Evolutionary conservation across 2,329 filamentous ascomycete species (phyloP), one percentile per base, ranked within the genome.

Genomic region (Emmonsia crescens): DNA sequence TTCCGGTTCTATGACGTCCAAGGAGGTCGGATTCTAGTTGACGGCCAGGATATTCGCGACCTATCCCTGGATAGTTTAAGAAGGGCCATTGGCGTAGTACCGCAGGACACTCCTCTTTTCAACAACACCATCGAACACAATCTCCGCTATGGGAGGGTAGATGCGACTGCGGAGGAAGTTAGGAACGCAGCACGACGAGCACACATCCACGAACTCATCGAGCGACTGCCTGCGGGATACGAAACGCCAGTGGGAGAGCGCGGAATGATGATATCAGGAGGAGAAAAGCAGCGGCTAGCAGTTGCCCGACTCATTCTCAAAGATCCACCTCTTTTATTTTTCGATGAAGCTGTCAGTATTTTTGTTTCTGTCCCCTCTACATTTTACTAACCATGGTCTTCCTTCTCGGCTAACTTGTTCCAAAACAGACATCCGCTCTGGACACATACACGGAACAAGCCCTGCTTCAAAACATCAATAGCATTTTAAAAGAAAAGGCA

Each of bases 91-190:
- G 94, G 94, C 27, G 93, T 99, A 19, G 94, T 99, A 0, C 94
- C 94, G 0, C 95, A 99, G 73, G 94, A 99, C 68, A 97, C 94
- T 0, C 92, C 94, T 0, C 81, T 99, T 0, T 99, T 99, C 80
- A 99, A 99, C 73, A 91, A 96, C 71, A 94, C 91, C 0, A 93
- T 99, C 62, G 88, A 89, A 71, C 91, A 96, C 74, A 99, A 99
- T 73, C 96, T 99, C 69, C 88, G 86, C 65, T 99, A 99, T 73
- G 94, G 94, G 58, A 84, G 89, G 66, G 83, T 97, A 65, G 84
- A 85, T 55, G 92, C 93, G 0, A 82, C 86, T 0, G 79, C 82
- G 10, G 89, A 91, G 38, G 80, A 87, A 62, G 88, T 99, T 8
- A 73, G 85, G 14, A 86, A 86, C 36, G 94, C 91, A 0, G 91